Evolutionary conservation across 2,329 filamentous ascomycete species (phyloP), one percentile per base, ranked within the genome.

Genomic region (Paramyrothecium sp.): DNA sequence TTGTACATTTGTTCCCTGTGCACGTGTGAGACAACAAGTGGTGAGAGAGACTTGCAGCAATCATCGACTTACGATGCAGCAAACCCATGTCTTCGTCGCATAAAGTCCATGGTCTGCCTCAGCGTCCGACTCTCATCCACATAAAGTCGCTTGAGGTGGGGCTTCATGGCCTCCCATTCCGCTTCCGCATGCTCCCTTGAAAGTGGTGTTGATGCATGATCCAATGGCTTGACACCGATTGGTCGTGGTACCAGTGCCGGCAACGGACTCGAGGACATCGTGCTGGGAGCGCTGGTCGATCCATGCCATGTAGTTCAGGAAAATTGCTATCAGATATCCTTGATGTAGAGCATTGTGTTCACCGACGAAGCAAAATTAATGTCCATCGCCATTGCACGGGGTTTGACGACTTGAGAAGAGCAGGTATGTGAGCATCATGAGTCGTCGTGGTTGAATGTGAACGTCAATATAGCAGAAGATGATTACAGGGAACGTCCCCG

Each of bases 1-100:
- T 75, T 75, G 55, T 73, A 75, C 71, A 74, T 75, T 64, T 75
- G 71, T 56, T 73, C 71, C 54, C 72, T 75, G 53, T 22, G 19
- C 38, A 7, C 7, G 49, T 26, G 26, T 38, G 48, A 12, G 11
- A 52, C 41, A 56, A 33, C n/a, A 51, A 20, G 19, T 16, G 22
- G 48, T 19, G 23, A 12, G 44, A 20, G 10, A 44, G n/a, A 8
- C 33, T 12, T 20, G 41, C 7, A 7, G 5, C 7, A 33, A 17
- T 19, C 4, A 55, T 21, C 33, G 46, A 71, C 72, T 71, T 62
- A 74, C 72, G 72, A 73, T 52, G 72, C 72, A 30, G 69, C 69
- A 53, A 75, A 75, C 30, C 70, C 69, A 61, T 75, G 62, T 41
- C 65, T 67, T 20, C 67, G 62, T 48, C 71, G 67, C 54, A 75